A percentile compares a stretch with the other conserved stretches of the same genome.
These are phyloP conservation scores for Amanita inopinata DNA, from an alignment of 768 basidiomycete species.

Conservation along the genomic window DNA sequence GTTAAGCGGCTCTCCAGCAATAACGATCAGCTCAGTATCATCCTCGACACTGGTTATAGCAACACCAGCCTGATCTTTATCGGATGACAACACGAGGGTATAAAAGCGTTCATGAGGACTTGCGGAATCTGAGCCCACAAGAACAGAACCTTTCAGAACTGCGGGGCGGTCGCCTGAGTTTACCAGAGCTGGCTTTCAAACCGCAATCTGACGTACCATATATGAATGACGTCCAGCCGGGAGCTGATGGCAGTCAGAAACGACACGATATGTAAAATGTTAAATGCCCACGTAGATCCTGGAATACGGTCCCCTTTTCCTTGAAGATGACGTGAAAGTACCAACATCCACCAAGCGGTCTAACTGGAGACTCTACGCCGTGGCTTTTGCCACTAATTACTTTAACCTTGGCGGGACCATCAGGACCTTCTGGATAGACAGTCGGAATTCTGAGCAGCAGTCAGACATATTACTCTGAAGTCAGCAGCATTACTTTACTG, in stretches of 20 bases:
- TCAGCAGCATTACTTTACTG: conserved; percentile 29
- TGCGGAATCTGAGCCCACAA: conserved; percentile 40
- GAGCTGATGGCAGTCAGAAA: background rate
- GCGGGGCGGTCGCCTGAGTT: conserved; percentile 7
- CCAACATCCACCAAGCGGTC: conserved; percentile 90
- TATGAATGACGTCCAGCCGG: conserved; percentile 81
- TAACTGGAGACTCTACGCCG: conserved; percentile 79
- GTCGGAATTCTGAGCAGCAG: conserved; percentile 47
- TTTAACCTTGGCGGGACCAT: conserved; percentile 62
- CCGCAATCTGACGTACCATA: conserved; percentile 46
- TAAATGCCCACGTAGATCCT: conserved; percentile 59
- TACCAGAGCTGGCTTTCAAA: too few relatives aligned
- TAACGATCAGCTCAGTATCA: conserved; percentile 69
- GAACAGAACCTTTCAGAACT: conserved; percentile 62
- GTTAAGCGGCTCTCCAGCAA: conserved; percentile 82
- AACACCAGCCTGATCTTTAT: conserved; percentile 56
- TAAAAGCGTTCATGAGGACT: conserved; percentile 50
- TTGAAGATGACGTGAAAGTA: conserved; percentile 74
- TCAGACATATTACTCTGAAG: background rate
- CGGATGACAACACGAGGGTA: conserved; percentile 73
- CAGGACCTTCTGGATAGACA: conserved; percentile 60
- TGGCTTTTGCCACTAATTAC: conserved; percentile 88
- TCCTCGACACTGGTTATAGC: conserved; percentile 46
- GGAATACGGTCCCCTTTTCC: conserved; percentile 60
- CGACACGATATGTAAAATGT: background rate